phyloP scores from a whole-genome alignment of 306 rosid species.

The Mimosa bimucronata region DNA sequence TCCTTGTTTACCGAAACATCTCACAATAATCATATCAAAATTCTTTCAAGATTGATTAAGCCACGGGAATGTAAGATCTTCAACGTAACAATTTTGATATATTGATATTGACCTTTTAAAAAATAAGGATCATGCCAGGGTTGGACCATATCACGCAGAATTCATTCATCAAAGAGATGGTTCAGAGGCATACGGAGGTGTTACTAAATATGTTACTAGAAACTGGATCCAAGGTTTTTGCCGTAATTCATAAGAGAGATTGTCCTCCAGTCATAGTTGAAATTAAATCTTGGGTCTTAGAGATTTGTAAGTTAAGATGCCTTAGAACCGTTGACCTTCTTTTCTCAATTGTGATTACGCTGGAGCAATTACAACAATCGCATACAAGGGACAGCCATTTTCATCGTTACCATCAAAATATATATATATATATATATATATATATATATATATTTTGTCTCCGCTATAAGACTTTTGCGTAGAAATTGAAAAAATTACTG shows the following conservation, averaged over 20 bases:
- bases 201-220: background rate
- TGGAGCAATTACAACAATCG: too few relatives aligned
- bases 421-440: too few relatives aligned
- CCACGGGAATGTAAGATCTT: background rate
- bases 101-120: background rate
- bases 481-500: too few relatives aligned
- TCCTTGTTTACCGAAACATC: background rate
- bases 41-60: background rate
- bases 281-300: too few relatives aligned
- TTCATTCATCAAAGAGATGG: background rate
- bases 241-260: background rate
- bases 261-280: too few relatives aligned
- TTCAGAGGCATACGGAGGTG: background rate
- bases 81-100: background rate
- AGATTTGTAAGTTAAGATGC: too few relatives aligned
- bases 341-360: too few relatives aligned
- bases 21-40: background rate
- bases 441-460: too few relatives aligned
- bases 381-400: too few relatives aligned
- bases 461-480: too few relatives aligned
- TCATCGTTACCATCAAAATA: too few relatives aligned
- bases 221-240: background rate
- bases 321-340: too few relatives aligned
- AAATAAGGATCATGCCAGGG: background rate
- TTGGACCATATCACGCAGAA: background rate